Evolutionary conservation across 2,329 filamentous ascomycete genomes (phyloP).

Genomic region (Xylariaceae sp.): DNA sequence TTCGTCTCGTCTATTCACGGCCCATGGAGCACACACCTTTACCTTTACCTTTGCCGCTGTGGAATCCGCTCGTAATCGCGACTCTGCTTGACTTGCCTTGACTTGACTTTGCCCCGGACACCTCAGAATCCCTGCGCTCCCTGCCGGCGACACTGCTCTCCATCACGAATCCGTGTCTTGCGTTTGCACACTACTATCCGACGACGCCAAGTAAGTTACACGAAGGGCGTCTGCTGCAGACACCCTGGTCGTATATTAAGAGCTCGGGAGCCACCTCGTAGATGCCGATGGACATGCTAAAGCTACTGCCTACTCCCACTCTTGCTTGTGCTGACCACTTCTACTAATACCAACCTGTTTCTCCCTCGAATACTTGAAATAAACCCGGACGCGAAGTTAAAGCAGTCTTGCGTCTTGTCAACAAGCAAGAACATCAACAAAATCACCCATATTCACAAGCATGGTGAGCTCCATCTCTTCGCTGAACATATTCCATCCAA

Average conservation of each 20-base stretch:
- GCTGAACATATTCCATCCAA: neutral
- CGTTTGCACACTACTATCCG: slow-evolving; percentile 16
- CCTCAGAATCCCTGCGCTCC: slow-evolving; percentile 1
- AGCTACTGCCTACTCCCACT: neutral
- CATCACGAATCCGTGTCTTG: slow-evolving; percentile 14
- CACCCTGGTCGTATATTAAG: slow-evolving; percentile 21
- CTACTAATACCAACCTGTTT: neutral
- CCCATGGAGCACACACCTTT: slow-evolving; percentile 21
- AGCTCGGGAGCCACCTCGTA: slow-evolving; percentile 6
- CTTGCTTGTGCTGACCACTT: neutral
- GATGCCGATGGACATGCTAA: neutral
- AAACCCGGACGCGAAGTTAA: slow-evolving; percentile 10
- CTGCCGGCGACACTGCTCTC: slow-evolving; percentile 4
- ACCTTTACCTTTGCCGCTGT: neutral
- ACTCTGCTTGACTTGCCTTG: slow-evolving; percentile 16
- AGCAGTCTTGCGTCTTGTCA: slow-evolving; percentile 18
- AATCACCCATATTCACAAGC: neutral
- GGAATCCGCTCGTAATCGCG: slow-evolving; percentile 12
- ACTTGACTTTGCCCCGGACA: slow-evolving; percentile 5
- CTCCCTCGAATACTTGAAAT: slow-evolving; percentile 1
- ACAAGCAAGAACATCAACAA: slow-evolving; percentile 13
- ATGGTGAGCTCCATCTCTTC: slow-evolving; percentile 19
- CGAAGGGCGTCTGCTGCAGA: slow-evolving; percentile 12
- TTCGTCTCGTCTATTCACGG: slow-evolving; percentile 21
- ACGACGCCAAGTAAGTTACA: slow-evolving; percentile 20